Evolutionary conservation across 2,329 filamentous ascomycete species (phyloP), one percentile per base, ranked within the genome.

Genomic region (Dendryphion nanum): DNA sequence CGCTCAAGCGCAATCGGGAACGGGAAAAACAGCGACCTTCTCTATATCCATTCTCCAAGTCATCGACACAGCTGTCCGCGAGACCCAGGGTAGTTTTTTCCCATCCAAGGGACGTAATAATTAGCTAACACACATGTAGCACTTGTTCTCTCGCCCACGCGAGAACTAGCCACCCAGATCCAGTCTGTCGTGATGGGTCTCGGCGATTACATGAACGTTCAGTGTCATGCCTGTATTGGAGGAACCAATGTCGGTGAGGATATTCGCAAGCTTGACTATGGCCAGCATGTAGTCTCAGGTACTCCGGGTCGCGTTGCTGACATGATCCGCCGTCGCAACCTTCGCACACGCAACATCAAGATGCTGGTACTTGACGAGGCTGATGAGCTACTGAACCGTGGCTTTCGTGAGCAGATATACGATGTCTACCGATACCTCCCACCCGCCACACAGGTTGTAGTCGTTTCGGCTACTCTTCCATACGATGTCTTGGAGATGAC

Each of bases 171-270:
- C 31, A 96, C 91, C 18, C 93, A 98, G 72, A 98, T 98, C 50
- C 93, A 98, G 72, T 95, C 89, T 23, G 93, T 98, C 42, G 86
- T 98, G 55, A 95, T 97, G 83, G 93, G 93, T n/a, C 81, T 98
- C n/a, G 93, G 93, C 51, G 93, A 98, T 70, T 98, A 96, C 76
- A 97, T 98, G 93, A 96, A 96, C 64, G 89, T 98, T 3, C 90
- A 98, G 71, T 98, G 93, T 72, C 93, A 98, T 61, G 91, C 93
- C 42, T 98, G 93, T 70, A 97, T 98, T 59, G 93, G 93, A 53
- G 93, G 93, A 44, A 98, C 93, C 52, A 97, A 95, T 62, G 90
- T 98, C 24, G 89, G 93, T 55, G 93, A 97, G 66, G 93, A 98
- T 64, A 98, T 98, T 55, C 85, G 88, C 67, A 95, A 95, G 73